Evolutionary conservation across 2,329 filamentous ascomycete species (phyloP).

Genomic region (Sporothrix dimorphospora): DNA sequence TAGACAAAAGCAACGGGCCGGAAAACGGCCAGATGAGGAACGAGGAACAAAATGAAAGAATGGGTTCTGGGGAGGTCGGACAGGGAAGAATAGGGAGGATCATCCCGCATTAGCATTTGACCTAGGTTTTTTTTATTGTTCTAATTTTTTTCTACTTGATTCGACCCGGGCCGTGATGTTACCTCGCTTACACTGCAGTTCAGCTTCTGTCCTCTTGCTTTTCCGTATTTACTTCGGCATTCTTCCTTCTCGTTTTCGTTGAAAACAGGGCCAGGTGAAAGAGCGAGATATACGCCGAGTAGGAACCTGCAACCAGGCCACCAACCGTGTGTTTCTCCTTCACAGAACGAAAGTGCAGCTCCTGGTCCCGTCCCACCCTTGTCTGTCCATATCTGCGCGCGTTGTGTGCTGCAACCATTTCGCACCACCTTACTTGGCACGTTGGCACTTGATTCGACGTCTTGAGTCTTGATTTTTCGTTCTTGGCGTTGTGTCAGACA

Average conservation of each 20-base stretch:
- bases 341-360: not conserved
- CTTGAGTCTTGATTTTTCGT: slow-evolving; percentile 13
- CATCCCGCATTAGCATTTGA: slow-evolving; percentile 23
- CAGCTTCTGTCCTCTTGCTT: not conserved
- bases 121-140: slow-evolving; percentile 21
- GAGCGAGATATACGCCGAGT: slow-evolving; percentile 24
- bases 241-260: not conserved
- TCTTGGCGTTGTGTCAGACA: slow-evolving; percentile 23
- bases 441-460: slow-evolving; percentile 28
- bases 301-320: not conserved
- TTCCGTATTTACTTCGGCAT: not conserved
- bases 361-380: not conserved
- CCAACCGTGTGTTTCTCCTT: not conserved
- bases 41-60: not conserved
- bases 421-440: slow-evolving; percentile 21
- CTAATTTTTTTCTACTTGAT: not conserved
- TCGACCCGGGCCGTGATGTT: not conserved
- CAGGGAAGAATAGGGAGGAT: not conserved
- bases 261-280: not conserved
- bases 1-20: slow-evolving; percentile 18
- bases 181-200: not conserved
- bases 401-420: slow-evolving; percentile 18
- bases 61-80: slow-evolving; percentile 7
- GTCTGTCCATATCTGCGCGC: not conserved
- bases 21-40: slow-evolving; percentile 2